Evolutionary conservation across 306 rosid genomes (phyloP).

Genomic region (Dicorynia guianensis): DNA sequence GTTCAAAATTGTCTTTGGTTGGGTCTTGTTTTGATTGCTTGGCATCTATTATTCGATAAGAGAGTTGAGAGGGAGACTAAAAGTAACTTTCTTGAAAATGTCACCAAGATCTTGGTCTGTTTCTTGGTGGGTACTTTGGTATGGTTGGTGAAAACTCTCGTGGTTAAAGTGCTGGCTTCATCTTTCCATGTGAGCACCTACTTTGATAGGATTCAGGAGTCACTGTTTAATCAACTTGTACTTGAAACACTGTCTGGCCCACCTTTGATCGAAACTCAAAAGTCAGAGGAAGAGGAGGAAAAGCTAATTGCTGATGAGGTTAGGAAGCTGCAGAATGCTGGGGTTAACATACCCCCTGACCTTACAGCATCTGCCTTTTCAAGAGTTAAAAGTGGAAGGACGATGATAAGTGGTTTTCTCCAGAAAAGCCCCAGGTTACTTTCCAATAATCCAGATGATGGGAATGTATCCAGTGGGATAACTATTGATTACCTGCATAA

Average conservation of each 20-base stretch:
- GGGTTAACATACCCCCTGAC: slow-evolving; percentile 76
- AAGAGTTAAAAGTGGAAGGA: slow-evolving; percentile 50
- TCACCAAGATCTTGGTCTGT: slow-evolving; percentile 59
- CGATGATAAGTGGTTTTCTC: slow-evolving; percentile 49
- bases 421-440: slow-evolving; percentile 43
- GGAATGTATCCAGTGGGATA: slow-evolving; percentile 24
- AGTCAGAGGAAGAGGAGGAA: slow-evolving; percentile 74
- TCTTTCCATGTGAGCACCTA: slow-evolving; percentile 71
- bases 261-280: slow-evolving; percentile 64
- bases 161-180: slow-evolving; percentile 73
- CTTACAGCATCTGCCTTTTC: slow-evolving; percentile 58
- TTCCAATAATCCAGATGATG: slow-evolving; percentile 53
- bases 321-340: slow-evolving; percentile 83
- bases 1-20: slow-evolving; percentile 74
- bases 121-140: slow-evolving; percentile 57
- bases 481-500: slow-evolving; percentile 66
- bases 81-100: slow-evolving; percentile 34
- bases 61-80: slow-evolving; percentile 70
- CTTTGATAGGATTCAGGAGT: slow-evolving; percentile 73
- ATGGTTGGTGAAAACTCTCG: slow-evolving; percentile 68
- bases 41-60: slow-evolving; percentile 70
- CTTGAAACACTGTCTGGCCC: slow-evolving; percentile 82
- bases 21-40: slow-evolving; percentile 60
- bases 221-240: slow-evolving; percentile 65
- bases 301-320: slow-evolving; percentile 71